Evolutionary conservation across 225 moss, liverwort and hornwort species (phyloP), one percentile per base, ranked within the genome.

Genomic region (Sphagnum contortum): DNA sequence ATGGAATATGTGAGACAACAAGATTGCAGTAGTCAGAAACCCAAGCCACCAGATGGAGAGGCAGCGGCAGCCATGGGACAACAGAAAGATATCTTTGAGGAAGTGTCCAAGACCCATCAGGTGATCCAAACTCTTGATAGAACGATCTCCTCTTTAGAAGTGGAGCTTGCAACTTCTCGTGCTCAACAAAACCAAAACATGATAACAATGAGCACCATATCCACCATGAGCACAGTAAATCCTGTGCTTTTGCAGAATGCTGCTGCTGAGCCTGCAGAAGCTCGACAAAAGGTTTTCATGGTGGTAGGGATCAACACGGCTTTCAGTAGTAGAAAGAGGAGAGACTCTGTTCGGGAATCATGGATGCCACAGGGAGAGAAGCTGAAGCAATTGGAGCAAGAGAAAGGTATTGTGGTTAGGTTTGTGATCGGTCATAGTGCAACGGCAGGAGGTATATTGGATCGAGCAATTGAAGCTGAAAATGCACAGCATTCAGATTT

Each of bases 391-490:
- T 67, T 74, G 13, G 74, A 74, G 64, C 68, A 74, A 13, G 64
- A 74, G 57, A 74, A 74, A 57, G 74, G 74, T 13, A 69, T 74
- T 12, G 74, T 74, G 1, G 64, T 74, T 50, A 62, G 74, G 5
- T 74, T 74, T 67, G 74, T 74, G 58, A 74, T 74, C n/a, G 74
- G 74, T 9, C 74, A 74, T 51, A 69, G 74, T 59, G 69, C 74
- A 5, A 65, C 64, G 9, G 69, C 68, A 5, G 74, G 74, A 2
- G 74, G 74, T 8, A 65, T 74, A 64, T 56, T 74, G 3, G 74
- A 74, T 57, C 74, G 74, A 8, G 74, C 74, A 45, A 59, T 74
- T 7, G 74, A 74, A 6, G 69, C 69, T 4, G 74, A 74, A 47
- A 57, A 74, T 47, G 60, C 62, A 3, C 69, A 69, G 14, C 74